Base-by-base conservation (phyloP, 2,329 filamentous ascomycete species). In the Alternaria brassicae region DNA sequence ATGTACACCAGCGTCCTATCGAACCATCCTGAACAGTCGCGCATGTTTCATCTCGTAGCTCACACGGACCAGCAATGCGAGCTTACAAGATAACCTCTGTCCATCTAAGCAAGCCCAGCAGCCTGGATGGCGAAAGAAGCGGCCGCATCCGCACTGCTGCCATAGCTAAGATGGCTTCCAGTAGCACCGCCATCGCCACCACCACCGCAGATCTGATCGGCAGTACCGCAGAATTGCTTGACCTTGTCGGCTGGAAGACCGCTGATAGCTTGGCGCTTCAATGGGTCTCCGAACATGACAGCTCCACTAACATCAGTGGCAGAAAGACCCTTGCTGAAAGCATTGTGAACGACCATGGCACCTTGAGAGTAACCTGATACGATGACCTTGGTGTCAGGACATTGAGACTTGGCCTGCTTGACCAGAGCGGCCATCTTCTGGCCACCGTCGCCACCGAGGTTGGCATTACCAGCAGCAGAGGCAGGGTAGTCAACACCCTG, bases 401-500 rank as follows among this genome's bases (percentile, higher is more conserved):
- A 76, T 53, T 74, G 68, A 25, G 67, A 58, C 17, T 71, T 65
- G 4, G 71, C 72, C 2, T 66, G 50, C 37, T 66, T 56, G 49
- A 72, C 70, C 9, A 66, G 58, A 4, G 60, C 41, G 3, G 71
- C 72, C 70, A 76, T 73, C 12, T 57, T 58, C 34, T 69, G 63
- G 15, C 70, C 72, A 36, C 73, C 73, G 17, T 67, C 64, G 7
- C 51, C 67, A 28, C 73, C 74, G 13, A 68, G 19, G 39, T 67
- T 68, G 44, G 61, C 62, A 19, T 74, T 73, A 4, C 72, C 71
- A 48, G 61, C 67, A 53, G 61, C 58, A 34, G 65, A 65, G 39
- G 73, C 73, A 25, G 74, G 61, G 40, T 77, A 76, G 34, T 72
- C 68, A 8, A 77, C 72, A 50, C 73, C 74, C 56, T 77, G 74